Conservation (phyloP, 768 basidiomycete genomes). For the Tulasnella sp. region DNA sequence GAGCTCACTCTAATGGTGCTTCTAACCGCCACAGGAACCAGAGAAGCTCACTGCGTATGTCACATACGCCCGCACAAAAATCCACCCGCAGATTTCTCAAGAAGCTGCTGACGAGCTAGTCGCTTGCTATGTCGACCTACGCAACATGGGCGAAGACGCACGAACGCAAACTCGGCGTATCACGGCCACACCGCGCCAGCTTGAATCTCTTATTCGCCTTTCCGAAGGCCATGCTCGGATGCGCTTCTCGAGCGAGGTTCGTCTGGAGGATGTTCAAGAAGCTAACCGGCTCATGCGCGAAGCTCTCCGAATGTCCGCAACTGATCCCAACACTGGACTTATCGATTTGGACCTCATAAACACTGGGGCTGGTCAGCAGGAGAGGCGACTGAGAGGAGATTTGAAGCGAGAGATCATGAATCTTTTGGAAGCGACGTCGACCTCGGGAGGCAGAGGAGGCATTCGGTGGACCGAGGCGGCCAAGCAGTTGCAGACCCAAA, state of each 20-base stretch:
- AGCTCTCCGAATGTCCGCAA: constrained; percentile 89
- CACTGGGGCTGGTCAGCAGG: constrained; percentile 84
- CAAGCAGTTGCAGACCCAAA: constrained; percentile 75
- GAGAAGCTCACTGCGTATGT: constrained; percentile 92
- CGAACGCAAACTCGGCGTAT: constrained; percentile 87
- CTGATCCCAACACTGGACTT: constrained; percentile 94
- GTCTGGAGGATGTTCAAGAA: constrained; percentile 81
- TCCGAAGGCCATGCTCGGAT: constrained; percentile 96
- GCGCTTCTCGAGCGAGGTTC: constrained; percentile 86
- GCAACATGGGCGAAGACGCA: constrained; percentile 84
- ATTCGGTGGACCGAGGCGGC: constrained; percentile 81
- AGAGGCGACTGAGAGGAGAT: constrained; percentile 82
- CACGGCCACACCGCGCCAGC: constrained; percentile 94
- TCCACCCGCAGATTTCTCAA: constrained; percentile 83
- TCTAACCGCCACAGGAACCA: constrained; percentile 55
- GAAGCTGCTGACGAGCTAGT: constrained; percentile 83
- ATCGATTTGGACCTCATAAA: constrained; percentile 96
- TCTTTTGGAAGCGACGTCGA: constrained; percentile 48
- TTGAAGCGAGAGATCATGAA: constrained; percentile 75
- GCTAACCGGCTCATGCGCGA: constrained; percentile 94
- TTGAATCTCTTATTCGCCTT: constrained; percentile 95
- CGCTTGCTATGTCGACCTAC: constrained; percentile 85
- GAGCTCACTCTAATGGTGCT: not conserved
- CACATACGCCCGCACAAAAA: constrained; percentile 79
- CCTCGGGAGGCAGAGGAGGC: constrained; percentile 43